phyloP scores from a whole-genome alignment of 306 rosid species.

The Elaeagnus macrophylla region DNA sequence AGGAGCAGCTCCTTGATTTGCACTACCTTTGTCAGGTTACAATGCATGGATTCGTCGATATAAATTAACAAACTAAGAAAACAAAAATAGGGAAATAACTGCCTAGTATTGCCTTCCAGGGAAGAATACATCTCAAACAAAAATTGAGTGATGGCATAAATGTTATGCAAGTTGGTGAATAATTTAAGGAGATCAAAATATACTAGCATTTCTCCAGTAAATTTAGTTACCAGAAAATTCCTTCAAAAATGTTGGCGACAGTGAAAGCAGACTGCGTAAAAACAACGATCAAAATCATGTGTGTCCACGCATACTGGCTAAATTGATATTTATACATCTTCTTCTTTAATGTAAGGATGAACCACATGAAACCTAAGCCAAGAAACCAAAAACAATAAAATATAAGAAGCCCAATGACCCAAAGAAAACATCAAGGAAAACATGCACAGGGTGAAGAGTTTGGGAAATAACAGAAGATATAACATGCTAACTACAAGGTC shows the following conservation, averaged over 20 bases:
- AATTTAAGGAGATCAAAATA: too few species aligned
- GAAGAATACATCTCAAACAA: neutral
- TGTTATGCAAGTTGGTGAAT: too few species aligned
- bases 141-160: neutral
- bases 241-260: conserved; percentile 95
- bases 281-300: conserved; percentile 92
- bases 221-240: conserved; percentile 74
- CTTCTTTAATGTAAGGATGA: conserved; percentile 92
- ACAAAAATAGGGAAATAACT: too few species aligned
- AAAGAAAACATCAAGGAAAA: conserved; percentile 14
- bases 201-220: neutral
- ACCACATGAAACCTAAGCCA: conserved; percentile 93
- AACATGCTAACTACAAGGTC: neutral
- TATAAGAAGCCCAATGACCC: conserved; percentile 13
- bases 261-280: conserved; percentile 92
- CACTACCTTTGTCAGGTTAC: too few species aligned
- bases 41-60: too few species aligned
- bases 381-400: conserved; percentile 25
- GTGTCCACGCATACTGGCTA: conserved; percentile 99
- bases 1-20: too few species aligned
- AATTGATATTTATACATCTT: conserved; percentile 98
- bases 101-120: too few species aligned
- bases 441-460: neutral
- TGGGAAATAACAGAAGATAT: neutral
- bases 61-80: too few species aligned